Evolutionary conservation across 2,329 filamentous ascomycete species (phyloP), one percentile per base, ranked within the genome.

Genomic region (Fusarium aywerte): DNA sequence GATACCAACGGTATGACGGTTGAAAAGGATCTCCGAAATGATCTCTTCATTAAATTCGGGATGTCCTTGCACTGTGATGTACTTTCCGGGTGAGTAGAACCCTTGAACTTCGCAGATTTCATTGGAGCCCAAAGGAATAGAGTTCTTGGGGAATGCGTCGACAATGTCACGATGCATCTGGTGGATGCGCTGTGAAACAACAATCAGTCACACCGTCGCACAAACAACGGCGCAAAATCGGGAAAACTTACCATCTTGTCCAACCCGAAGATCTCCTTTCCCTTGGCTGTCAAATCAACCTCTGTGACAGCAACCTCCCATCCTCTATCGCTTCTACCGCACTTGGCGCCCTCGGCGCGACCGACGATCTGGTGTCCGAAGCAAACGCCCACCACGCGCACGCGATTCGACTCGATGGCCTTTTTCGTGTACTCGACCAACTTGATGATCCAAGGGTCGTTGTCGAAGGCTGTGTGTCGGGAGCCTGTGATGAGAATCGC

Each of bases 401-500:
- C 92, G 67, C 89, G 73, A 7, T 75, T 78, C 16, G 71, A 67
- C 5, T 74, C 70, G 12, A 77, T 74, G 12, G 74, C 77, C 36
- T 70, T 68, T 18, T 67, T 69, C 8, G 80, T 73, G 50, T 79
- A 84, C 55, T 77, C 74, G 23, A 79, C 78, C 20, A 84, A 74
- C 16, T 75, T 74, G 18, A 80, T 42, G 49, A 84, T 83, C 82
- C 82, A 84, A 1, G 76, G 70, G 32, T 81, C 76, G 47, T 82
- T 75, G 42, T 80, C 74, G 58, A 79, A 83, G 3, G 81, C 78
- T 18, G 79, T 81, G 66, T 80, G 76, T 87, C 87, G 91, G 83
- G 84, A 85, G 6, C 95, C 95, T 1, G 91, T 92, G 63, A 97
- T 85, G 38, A 97, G 82, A 31, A 98, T 81, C 55, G 91, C 94